Base-by-base conservation (phyloP, 2,329 filamentous ascomycete species). In the Pseudogymnoascus pannorum region DNA sequence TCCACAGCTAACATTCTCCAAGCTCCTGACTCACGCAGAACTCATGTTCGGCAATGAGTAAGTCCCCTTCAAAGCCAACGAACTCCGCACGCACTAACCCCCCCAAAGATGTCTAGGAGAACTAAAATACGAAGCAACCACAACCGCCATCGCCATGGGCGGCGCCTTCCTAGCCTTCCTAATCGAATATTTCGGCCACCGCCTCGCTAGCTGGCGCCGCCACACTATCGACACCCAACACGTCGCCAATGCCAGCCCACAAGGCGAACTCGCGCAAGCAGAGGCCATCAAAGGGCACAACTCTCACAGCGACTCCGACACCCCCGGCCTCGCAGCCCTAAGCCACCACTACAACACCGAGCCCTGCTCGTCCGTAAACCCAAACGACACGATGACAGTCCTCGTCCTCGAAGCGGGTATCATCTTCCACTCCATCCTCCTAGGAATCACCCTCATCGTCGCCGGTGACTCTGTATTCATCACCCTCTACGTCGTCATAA, bases 121-220 rank as follows among this genome's bases (percentile, higher is more conserved):
- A 6, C 74, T 92, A 2, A 70, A 76, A 4, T 92, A 89, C 67
- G 89, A 92, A 72, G 82, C 77, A 3, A 89, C 86, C 0, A 83
- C 88, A 0, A 82, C 87, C 0, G 84, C 88, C 2, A 83, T 92
- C 40, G 79, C 88, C 54, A 88, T 92, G 84, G 88, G 85, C 0
- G 89, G 89, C 0, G 74, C 91, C 1, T 87, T 91, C 71, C 66
- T 91, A 2, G 87, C 88, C 0, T 92, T 91, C 72, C 67, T 89
- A 1, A 78, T 90, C 35, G 89, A 92, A 69, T 91, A 85, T 67
- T 64, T 83, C 11, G 85, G 86, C 42, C 81, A 85, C 38, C 82
- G 87, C 1, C 72, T 87, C 54, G 77, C 87, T 0, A 65, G 67
- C 24, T 71, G 65, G 64, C 70, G 73, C 18, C 61, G 63, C 66